Conservation (phyloP, 495 filamentous ascomycete species). For the Penicillium robsamsonii region DNA sequence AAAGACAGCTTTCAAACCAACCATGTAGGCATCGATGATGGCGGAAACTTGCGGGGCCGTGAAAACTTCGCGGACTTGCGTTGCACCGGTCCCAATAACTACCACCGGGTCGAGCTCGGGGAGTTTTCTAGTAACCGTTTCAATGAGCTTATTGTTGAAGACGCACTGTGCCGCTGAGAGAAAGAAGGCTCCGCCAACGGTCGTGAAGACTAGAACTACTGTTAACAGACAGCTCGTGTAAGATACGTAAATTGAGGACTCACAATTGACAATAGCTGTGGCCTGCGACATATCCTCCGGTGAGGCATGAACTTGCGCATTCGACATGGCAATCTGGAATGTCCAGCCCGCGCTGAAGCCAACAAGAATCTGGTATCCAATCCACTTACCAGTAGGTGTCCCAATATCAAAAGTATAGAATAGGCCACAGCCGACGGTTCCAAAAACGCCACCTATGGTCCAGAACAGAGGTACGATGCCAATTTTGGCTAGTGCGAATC, state of each 20-base stretch:
- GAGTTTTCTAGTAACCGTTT: slow-evolving; percentile 30
- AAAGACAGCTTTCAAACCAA: slow-evolving; percentile 48
- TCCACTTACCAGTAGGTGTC: slow-evolving; percentile 30
- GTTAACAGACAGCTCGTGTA: neutral
- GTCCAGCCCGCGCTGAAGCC: slow-evolving; percentile 34
- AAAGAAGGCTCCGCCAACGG: slow-evolving; percentile 49
- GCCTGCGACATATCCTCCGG: slow-evolving; percentile 19
- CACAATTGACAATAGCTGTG: slow-evolving; percentile 23
- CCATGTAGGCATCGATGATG: slow-evolving; percentile 58
- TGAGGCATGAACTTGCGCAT: slow-evolving; percentile 18
- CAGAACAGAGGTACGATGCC: slow-evolving; percentile 42
- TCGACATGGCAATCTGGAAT: slow-evolving; percentile 34
- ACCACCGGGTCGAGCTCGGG: slow-evolving; percentile 40
- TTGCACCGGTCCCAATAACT: slow-evolving; percentile 51
- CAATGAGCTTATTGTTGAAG: slow-evolving; percentile 45
- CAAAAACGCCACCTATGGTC: slow-evolving; percentile 19
- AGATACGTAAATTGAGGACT: slow-evolving; percentile 1
- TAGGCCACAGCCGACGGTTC: slow-evolving; percentile 55
- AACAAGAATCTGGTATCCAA: slow-evolving; percentile 40
- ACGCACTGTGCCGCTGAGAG: slow-evolving; percentile 46
- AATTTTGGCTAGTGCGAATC: slow-evolving; percentile 32
- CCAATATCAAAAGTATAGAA: slow-evolving; percentile 32
- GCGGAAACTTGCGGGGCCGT: slow-evolving; percentile 38
- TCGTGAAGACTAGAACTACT: slow-evolving; percentile 9
- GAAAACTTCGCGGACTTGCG: slow-evolving; percentile 49